These are phyloP conservation scores for Candida montana DNA, from an alignment of 805 yeast genomes.

Conservation along the genomic window DNA sequence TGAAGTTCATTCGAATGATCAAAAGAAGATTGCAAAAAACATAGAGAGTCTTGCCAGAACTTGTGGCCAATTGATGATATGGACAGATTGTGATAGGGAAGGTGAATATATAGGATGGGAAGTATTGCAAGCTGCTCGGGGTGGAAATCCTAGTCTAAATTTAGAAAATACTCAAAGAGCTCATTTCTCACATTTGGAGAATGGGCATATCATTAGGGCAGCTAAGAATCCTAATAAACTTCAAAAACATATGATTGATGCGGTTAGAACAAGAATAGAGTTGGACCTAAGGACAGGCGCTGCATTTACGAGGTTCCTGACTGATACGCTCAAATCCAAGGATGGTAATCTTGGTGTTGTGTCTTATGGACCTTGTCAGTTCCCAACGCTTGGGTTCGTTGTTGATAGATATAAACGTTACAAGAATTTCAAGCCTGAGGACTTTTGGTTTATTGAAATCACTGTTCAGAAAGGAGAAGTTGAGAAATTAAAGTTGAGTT, in stretches of 20 bases:
- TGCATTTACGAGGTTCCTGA: conserved; percentile 78
- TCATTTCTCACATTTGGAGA: conserved; percentile 80
- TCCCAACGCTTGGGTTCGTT: conserved; percentile 94
- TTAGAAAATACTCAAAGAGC: conserved; percentile 62
- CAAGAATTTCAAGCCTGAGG: conserved; percentile 65
- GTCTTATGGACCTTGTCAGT: conserved; percentile 93
- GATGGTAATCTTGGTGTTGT: conserved; percentile 17
- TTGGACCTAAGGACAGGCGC: conserved; percentile 86
- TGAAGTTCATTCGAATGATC: conserved; percentile 35
- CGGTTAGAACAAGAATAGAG: conserved; percentile 83
- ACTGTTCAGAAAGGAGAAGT: conserved; percentile 33
- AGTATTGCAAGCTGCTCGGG: conserved; percentile 62
- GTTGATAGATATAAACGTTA: conserved; percentile 85
- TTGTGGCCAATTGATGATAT: conserved; percentile 70
- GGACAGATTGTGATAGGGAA: conserved; percentile 99
- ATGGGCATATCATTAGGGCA: conserved; percentile 66
- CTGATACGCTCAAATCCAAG: conserved; percentile 39
- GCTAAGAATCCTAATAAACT: conserved; percentile 62
- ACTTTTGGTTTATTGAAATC: conserved; percentile 70
- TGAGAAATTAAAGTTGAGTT: conserved; percentile 40
- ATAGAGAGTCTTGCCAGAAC: conserved; percentile 58
- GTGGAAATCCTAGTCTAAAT: conserved; percentile 38
- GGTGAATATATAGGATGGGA: conserved; percentile 93
- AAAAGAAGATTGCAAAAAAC: conserved; percentile 52
- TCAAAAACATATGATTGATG: conserved; percentile 67